phyloP scores from a whole-genome alignment of 208 protist genomes.

The Leishmania martiniquensis region DNA sequence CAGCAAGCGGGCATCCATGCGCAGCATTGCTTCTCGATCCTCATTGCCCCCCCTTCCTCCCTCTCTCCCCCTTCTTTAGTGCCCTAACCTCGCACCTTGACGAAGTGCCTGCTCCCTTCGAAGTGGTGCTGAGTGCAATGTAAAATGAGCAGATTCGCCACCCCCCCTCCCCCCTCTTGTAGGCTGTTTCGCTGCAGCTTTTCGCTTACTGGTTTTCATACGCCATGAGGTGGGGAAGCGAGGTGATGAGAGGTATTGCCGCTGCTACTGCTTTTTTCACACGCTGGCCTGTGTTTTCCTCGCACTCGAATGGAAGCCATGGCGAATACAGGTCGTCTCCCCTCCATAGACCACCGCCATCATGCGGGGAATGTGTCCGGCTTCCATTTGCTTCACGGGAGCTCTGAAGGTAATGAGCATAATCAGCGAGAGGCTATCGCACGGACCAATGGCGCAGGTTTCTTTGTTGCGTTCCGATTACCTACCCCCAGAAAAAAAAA shows the following conservation, averaged over 20 bases:
- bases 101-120: not conserved
- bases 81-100: not conserved
- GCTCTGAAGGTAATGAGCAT: not conserved
- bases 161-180: not conserved
- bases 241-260: too few relatives aligned
- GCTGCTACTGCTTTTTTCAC: too few relatives aligned
- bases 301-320: too few relatives aligned
- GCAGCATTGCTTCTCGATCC: not conserved
- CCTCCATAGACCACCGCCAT: too few relatives aligned
- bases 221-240: too few relatives aligned
- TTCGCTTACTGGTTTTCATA: too few relatives aligned
- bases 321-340: too few relatives aligned
- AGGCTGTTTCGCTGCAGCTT: too few relatives aligned
- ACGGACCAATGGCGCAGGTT: too few relatives aligned
- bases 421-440: not conserved
- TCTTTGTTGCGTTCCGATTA: not conserved
- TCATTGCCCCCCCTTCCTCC: not conserved
- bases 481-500: not conserved
- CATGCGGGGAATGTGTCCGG: not conserved
- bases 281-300: too few relatives aligned
- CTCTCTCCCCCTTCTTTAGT: not conserved
- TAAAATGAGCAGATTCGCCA: not conserved
- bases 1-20: not conserved
- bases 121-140: not conserved
- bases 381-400: not conserved